A percentile compares a stretch with the other conserved stretches of the same genome.
phyloP scores from a whole-genome alignment of 108 stramenopile species.

The Cyclotella atomus region DNA sequence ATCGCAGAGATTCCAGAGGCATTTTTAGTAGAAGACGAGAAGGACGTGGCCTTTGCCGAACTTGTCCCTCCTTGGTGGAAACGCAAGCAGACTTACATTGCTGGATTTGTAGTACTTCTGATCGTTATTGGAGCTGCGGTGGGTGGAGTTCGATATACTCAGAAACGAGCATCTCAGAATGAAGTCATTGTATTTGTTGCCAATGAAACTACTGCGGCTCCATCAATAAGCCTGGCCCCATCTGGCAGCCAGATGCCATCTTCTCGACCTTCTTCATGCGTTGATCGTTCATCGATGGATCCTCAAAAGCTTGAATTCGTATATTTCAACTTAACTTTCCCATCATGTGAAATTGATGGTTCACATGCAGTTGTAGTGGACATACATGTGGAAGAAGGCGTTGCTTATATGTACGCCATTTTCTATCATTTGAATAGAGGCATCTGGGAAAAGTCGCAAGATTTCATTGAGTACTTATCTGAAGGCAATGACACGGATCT shows the following conservation, averaged over 20 bases:
- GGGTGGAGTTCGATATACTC: neutral
- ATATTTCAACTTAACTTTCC: constrained; percentile 3
- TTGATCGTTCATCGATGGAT: neutral
- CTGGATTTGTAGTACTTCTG: neutral
- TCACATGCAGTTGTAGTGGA: neutral
- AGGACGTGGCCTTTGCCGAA: neutral
- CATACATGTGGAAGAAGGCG: neutral
- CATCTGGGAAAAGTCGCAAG: neutral
- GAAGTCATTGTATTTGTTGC: neutral
- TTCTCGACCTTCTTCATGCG: constrained; percentile 3
- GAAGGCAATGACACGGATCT: neutral
- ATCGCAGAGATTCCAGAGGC: neutral
- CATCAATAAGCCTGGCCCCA: constrained; percentile 1
- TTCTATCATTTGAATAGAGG: neutral
- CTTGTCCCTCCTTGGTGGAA: constrained; percentile 12
- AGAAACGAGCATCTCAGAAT: neutral
- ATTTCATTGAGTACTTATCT: neutral
- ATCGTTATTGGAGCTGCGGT: neutral
- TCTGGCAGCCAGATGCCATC: neutral
- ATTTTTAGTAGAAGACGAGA: constrained; percentile 13
- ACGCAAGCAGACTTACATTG: neutral
- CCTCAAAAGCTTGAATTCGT: neutral
- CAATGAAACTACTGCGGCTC: neutral
- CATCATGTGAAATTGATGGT: neutral
- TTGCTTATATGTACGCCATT: neutral